Conservation (phyloP, 2,329 filamentous ascomycete species). For the Aspergillus sp. region DNA sequence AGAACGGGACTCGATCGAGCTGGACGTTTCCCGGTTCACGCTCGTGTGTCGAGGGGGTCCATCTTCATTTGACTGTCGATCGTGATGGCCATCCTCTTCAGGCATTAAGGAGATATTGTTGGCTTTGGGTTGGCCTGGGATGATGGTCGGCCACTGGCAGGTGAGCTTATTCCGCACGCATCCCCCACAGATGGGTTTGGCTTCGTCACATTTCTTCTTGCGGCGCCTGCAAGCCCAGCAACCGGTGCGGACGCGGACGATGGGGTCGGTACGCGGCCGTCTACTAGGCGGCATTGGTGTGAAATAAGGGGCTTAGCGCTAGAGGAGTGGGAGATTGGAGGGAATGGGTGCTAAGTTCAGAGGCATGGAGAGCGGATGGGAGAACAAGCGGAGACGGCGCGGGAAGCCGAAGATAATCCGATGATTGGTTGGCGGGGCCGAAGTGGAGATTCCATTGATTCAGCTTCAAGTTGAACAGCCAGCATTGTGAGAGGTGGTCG, state of each 20-base stretch:
- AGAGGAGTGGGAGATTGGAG: neutral
- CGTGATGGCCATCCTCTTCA: neutral
- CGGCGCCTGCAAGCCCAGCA: slow-evolving; percentile 35
- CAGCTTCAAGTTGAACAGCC: too few relatives aligned
- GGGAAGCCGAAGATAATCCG: neutral
- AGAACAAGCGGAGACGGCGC: neutral
- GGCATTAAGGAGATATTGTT: slow-evolving; percentile 8
- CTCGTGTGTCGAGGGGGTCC: neutral
- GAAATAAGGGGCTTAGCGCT: neutral
- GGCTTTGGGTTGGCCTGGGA: slow-evolving; percentile 15
- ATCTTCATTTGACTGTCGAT: neutral
- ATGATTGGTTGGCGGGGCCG: slow-evolving; percentile 1
- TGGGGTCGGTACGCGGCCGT: slow-evolving; percentile 28
- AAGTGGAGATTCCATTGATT: neutral
- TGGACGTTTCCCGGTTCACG: neutral
- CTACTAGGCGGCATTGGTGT: slow-evolving; percentile 27
- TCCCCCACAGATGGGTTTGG: slow-evolving; percentile 36
- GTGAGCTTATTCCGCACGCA: slow-evolving; percentile 32
- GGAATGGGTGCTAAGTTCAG: neutral
- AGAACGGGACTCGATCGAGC: neutral
- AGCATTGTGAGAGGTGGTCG: too few relatives aligned
- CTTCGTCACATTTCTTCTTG: slow-evolving; percentile 39
- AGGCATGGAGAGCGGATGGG: neutral
- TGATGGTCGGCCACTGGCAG: slow-evolving; percentile 29
- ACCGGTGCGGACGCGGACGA: slow-evolving; percentile 35